Evolutionary conservation across 305 asterid genomes (phyloP), one percentile per base, ranked within the genome.

Genomic region (Fraxinus greggii): DNA sequence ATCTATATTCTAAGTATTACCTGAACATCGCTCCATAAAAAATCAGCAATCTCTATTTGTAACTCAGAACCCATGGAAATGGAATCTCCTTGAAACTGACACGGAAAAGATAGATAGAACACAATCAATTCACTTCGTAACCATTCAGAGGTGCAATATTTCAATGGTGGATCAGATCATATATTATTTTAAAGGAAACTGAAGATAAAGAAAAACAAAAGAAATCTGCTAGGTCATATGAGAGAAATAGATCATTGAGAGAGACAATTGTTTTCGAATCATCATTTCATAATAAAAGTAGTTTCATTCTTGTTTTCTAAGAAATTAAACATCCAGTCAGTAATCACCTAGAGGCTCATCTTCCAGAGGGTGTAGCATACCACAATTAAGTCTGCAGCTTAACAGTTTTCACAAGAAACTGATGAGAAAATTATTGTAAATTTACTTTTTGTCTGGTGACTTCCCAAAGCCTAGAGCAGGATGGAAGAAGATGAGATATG

Each of bases 401-500:
- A 56, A 28, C 36, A 36, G 70, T 81, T 81, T 42, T 73, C 70
- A 13, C 32, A 79, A 63, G 70, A 85, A 77, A 76, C 26, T 15
- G 21, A 74, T 48, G 69, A 31, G 28, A 42, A 65, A 65, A 24
- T 8, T 65, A 51, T 48, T 76, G 28, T 48, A 77, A 72, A 76
- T 85, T 84, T 84, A 92, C 98, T 90, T 94, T 94, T 88, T 94
- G 98, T 82, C 94, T 89, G 79, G 87, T 93, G 90, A 96, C 90
- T 90, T 93, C 97, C 99, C 98, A 96, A 83, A 96, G 76, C 98
- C 98, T 78, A 96, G 90, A 88, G 99, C 98, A 83, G 99, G 99
- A 87, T 96, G 98, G 82, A 96, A 97, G 86, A 94, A 91, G 83
- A 96, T 87, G 86, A 96, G 91, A 92, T 89, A 91, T 38, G 98